Conservation (phyloP, 1,284 basidiomycete genomes). For the Apiotrichum gracile region DNA sequence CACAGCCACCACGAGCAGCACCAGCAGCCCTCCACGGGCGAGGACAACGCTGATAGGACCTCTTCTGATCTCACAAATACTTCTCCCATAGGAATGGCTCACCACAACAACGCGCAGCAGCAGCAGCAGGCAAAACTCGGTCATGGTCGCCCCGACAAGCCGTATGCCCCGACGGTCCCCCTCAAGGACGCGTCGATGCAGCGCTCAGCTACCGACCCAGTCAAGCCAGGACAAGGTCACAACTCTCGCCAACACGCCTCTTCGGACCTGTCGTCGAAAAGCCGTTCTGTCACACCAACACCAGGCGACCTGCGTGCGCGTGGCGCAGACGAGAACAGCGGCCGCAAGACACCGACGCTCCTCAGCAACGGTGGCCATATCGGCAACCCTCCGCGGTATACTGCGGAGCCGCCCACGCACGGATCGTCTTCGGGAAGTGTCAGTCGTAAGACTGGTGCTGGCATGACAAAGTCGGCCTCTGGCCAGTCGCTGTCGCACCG, state of each 20-base stretch:
- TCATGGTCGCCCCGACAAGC: conserved; percentile 3
- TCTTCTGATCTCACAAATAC: background rate
- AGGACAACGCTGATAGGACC: background rate
- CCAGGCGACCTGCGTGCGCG: background rate
- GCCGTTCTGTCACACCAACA: background rate
- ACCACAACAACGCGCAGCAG: background rate
- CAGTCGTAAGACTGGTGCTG: background rate
- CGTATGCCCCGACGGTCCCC: conserved; percentile 17
- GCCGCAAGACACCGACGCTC: background rate
- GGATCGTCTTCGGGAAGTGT: background rate
- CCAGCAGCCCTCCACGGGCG: background rate
- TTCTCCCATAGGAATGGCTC: background rate
- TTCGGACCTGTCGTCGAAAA: no score
- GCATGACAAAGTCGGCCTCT: background rate
- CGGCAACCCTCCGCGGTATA: conserved; percentile 18
- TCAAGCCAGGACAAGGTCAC: background rate
- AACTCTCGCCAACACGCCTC: no score
- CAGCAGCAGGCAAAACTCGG: background rate
- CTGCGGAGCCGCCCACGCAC: no score
- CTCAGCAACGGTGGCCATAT: background rate
- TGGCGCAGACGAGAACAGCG: background rate
- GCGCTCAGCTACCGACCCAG: background rate
- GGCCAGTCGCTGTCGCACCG: background rate
- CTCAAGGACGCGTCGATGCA: conserved; percentile 16
- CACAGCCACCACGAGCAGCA: background rate